Base-by-base conservation (phyloP, 2,329 filamentous ascomycete genomes). In the Orbilia oligospora region DNA sequence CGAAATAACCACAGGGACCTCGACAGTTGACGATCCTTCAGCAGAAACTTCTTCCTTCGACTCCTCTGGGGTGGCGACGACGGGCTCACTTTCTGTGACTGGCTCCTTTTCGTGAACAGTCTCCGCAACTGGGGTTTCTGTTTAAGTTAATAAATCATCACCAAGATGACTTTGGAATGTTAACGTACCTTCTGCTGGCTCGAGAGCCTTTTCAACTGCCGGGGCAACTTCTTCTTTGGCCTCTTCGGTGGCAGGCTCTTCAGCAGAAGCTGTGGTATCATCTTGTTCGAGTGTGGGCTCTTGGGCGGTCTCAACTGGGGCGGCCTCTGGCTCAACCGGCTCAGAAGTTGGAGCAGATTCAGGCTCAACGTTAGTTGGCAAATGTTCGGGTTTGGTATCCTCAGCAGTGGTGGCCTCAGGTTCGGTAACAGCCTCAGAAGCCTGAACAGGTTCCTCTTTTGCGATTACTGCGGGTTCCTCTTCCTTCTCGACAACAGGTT, bases 271-370 rank as follows among this genome's bases (percentile, higher is more conserved):
- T 20, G 56, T 6, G 16, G 18, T n/a, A 10, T 64, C 68, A 20
- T n/a, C 5, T 36, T 71, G 53, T 33, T 71, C 68, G 9, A 38
- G 68, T 20, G 56, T 30, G 10, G 56, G 16, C 58, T 66, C 58
- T 73, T 67, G 61, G 58, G 48, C 38, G 18, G 53, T n/a, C 27
- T 67, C 70, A 5, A 33, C 20, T 33, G 41, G 22, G 33, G 41
- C 27, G 16, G 20, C 12, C 22, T 64, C 64, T 56, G 65, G 64
- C 33, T 69, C 65, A 51, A 44, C 55, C n/a, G 27, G n/a, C n/a
- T 64, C 64, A 16, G 55, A 20, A 33, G 58, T 46, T 53, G 58
- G 56, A 53, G 14, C 22, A 24, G 24, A 10, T 22, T 71, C 63
- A 16, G 55, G 16, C 33, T 75, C 64, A 30, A 33, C 16, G 12